A percentile compares a stretch with the other conserved stretches of the same genome.
phyloP scores from a whole-genome alignment of 2,329 filamentous ascomycete species.

The Penicillium sp. region DNA sequence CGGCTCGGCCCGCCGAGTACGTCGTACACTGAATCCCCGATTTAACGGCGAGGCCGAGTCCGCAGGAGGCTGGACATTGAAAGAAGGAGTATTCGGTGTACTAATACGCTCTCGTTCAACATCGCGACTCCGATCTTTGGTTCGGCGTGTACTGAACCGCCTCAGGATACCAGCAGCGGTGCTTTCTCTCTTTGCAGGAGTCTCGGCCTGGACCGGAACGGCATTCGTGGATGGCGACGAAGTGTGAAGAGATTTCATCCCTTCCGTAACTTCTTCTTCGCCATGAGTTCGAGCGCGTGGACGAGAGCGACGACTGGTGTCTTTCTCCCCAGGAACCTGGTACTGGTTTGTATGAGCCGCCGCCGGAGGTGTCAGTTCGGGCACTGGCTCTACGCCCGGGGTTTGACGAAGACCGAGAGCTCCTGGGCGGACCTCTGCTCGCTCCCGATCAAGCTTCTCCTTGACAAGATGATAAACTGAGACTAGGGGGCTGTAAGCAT shows the following conservation, averaged over 20 bases:
- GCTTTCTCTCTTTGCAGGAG: conserved; percentile 73
- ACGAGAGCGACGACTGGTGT: conserved; percentile 73
- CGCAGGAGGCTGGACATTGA: conserved; percentile 72
- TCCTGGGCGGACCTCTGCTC: conserved; percentile 54
- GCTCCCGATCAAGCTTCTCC: conserved; percentile 84
- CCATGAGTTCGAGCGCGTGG: conserved; percentile 88
- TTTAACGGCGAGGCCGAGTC: conserved; percentile 61
- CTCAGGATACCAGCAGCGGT: conserved; percentile 76
- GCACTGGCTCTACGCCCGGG: conserved; percentile 57
- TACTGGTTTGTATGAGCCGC: conserved; percentile 88
- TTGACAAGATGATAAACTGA: conserved; percentile 95
- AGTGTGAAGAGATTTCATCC: conserved; percentile 60
- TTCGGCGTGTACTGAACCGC: conserved; percentile 83
- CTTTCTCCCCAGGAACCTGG: conserved; percentile 83
- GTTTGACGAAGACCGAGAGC: conserved; percentile 53
- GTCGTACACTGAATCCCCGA: conserved; percentile 83
- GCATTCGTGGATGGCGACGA: conserved; percentile 45
- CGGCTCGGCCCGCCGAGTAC: conserved; percentile 50
- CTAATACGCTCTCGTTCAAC: conserved; percentile 47
- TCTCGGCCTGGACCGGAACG: conserved; percentile 53
- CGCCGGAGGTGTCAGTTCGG: conserved; percentile 73
- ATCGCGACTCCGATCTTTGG: conserved; percentile 50
- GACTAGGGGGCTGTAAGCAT: conserved; percentile 85
- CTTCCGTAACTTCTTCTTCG: conserved; percentile 79
- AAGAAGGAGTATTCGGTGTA: conserved; percentile 64